phyloP scores from a whole-genome alignment of 441 rosid genomes.

The Pelargonium myrrhifolium region DNA sequence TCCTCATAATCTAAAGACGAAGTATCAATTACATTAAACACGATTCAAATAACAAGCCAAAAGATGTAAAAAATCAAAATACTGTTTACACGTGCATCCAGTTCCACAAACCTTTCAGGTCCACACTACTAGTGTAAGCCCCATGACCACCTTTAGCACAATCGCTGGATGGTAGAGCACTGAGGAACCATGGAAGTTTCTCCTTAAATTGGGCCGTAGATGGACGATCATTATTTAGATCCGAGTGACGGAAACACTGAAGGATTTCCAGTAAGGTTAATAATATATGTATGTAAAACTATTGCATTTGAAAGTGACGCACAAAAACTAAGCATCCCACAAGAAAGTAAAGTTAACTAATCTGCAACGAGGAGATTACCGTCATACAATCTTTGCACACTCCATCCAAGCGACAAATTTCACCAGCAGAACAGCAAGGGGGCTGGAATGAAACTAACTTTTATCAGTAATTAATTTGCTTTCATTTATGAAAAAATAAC shows the following conservation, averaged over 20 bases:
- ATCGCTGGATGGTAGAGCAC: slow-evolving; percentile 86
- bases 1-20: slow-evolving; percentile 55
- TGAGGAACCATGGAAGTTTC: slow-evolving; percentile 96
- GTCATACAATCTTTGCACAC: slow-evolving; percentile 97
- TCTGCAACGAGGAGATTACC: slow-evolving; percentile 38
- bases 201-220: slow-evolving; percentile 76
- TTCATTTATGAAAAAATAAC: slow-evolving; percentile 3
- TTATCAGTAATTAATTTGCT: slow-evolving; percentile 7
- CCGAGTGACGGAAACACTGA: slow-evolving; percentile 94
- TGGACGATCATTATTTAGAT: slow-evolving; percentile 76
- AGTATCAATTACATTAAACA: slow-evolving; percentile 1
- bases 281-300: slow-evolving; percentile 12
- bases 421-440: slow-evolving; percentile 71
- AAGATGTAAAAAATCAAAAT: not conserved
- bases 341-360: slow-evolving; percentile 12
- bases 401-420: slow-evolving; percentile 59
- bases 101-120: slow-evolving; percentile 55
- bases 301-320: slow-evolving; percentile 5
- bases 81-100: not conserved
- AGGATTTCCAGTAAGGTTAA: slow-evolving; percentile 23
- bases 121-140: slow-evolving; percentile 87
- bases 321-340: slow-evolving; percentile 5
- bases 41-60: not conserved
- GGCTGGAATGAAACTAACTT: slow-evolving; percentile 41
- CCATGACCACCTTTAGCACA: slow-evolving; percentile 99